phyloP scores from a whole-genome alignment of 164 flowering plant species.

The Piper betle region DNA sequence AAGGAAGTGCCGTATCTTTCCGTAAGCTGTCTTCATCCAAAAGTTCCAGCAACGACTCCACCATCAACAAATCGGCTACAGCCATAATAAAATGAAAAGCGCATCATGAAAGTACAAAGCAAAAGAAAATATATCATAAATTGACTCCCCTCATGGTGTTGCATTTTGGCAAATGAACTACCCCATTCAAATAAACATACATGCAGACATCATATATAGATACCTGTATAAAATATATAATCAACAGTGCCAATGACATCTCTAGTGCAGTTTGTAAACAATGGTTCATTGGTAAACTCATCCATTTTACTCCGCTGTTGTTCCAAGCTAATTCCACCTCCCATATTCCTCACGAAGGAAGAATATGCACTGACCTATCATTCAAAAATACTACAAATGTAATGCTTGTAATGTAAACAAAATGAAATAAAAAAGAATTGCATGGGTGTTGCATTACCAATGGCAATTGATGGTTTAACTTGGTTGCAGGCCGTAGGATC shows the following conservation, averaged over 20 bases:
- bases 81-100: constrained; percentile 4
- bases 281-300: constrained; percentile 77
- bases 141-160: not conserved
- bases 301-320: constrained; percentile 80
- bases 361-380: constrained; percentile 95
- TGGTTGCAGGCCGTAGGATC: constrained; percentile 67
- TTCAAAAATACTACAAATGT: not conserved
- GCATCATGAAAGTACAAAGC: not conserved
- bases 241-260: constrained; percentile 93
- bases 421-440: not conserved
- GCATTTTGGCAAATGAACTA: not conserved
- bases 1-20: constrained; percentile 97
- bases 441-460: constrained; percentile 34
- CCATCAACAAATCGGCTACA: constrained; percentile 85
- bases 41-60: constrained; percentile 87
- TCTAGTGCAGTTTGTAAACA: constrained; percentile 86
- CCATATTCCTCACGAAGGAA: constrained; percentile 67
- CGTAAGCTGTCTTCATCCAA: constrained; percentile 93
- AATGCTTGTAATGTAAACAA: not conserved
- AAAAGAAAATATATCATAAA: too few species aligned
- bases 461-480: constrained; percentile 81
- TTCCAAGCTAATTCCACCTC: constrained; percentile 58
- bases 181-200: not conserved
- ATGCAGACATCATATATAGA: not conserved
- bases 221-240: constrained; percentile 98